Base-by-base conservation (phyloP, 73 alveolate genomes). In the Effrenium voratum region DNA sequence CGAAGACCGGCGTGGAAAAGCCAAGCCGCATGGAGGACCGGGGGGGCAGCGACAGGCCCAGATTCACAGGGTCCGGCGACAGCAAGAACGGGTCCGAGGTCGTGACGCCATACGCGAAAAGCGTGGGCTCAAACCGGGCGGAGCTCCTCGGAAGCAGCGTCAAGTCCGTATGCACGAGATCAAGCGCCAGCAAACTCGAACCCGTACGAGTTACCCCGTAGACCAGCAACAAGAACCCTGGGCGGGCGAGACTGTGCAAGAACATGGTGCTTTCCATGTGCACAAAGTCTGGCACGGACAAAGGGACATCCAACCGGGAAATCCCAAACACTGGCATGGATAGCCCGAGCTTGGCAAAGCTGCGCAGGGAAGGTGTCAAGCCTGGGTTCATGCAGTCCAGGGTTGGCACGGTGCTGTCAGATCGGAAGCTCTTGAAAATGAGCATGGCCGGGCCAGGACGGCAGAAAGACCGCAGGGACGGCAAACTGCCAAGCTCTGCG, bases 301-400 rank as follows among this genome's bases (percentile, higher is more conserved):
- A n/a, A 24, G 63, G 34, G n/a, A 79, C 36, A 13, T 81, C 98
- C 34, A 47, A 32, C 32, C 98, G 73, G 22, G 90, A 5, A 55
- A 93, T 12, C 52, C 98, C 98, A 75, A 50, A 92, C 13, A 43
- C 79, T 5, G 49, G 40, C 2, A 52, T 45, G 2, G 44, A 73
- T 28, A 49, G 66, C 13, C 82, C 98, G 19, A 41, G 47, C 43
- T 63, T 16, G 19, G 91, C 98, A 40, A 50, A 77, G 91, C 90
- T 68, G 49, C 45, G 76, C 66, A 55, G 45, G 28, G 41, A 68
- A 44, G 55, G 79, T 60, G 49, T 72, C 34, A 40, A 40, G 47
- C 98, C 98, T 36, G 28, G 34, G 55, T 81, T 92, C 80, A 92
- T 22, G 55, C 59, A 40, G 63, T 92, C 98, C 59, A 92, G 72